These are phyloP conservation scores for Taiozyma sp. DNA, from an alignment of 1,139 yeast species.

Conservation along the genomic window DNA sequence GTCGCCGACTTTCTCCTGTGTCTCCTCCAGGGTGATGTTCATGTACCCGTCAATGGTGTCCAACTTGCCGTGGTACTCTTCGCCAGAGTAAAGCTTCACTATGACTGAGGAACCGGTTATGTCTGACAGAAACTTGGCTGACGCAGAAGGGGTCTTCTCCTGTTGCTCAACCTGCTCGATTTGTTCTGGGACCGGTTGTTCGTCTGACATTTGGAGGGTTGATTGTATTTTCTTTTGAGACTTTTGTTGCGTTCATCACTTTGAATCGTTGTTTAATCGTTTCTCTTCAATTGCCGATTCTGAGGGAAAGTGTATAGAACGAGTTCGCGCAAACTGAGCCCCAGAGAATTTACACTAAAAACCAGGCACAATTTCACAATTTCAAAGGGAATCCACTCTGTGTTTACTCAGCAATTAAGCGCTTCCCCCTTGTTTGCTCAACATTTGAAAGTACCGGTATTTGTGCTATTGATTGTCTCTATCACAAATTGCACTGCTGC, in stretches of 20 bases:
- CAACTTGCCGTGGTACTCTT: conserved; percentile 70
- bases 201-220: background rate
- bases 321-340: background rate
- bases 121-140: conserved; percentile 76
- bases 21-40: conserved; percentile 84
- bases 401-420: background rate
- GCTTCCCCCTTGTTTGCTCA: background rate
- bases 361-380: background rate
- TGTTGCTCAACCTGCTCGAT: background rate
- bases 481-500: background rate
- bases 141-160: conserved; percentile 33
- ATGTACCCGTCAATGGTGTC: conserved; percentile 95
- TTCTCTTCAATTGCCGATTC: background rate
- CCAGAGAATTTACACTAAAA: background rate
- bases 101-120: conserved; percentile 77
- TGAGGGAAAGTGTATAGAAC: background rate
- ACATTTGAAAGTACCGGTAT: background rate
- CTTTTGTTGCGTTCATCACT: no score
- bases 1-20: conserved; percentile 63
- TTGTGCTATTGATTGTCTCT: background rate
- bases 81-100: conserved; percentile 84
- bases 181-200: background rate
- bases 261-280: background rate
- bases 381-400: no score
- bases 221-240: background rate